Conservation (phyloP, 345 rosid genomes). For the Ricinus communis region DNA sequence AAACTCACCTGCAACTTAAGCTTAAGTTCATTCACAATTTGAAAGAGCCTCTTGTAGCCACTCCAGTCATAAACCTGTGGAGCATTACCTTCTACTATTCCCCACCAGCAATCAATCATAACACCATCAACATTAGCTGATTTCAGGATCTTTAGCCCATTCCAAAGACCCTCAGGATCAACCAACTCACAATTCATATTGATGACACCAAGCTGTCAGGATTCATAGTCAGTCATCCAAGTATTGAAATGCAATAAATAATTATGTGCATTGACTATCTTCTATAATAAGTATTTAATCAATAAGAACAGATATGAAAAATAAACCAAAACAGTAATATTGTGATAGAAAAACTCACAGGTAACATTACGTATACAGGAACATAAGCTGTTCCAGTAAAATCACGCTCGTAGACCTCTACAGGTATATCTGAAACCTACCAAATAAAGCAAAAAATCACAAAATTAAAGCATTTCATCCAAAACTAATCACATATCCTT, state of each 20-base stretch:
- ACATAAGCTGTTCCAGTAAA: conserved; percentile 79
- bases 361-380: conserved; percentile 92
- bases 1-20: conserved; percentile 79
- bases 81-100: conserved; percentile 82
- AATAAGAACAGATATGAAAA: too few species aligned
- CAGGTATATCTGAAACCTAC: conserved; percentile 48
- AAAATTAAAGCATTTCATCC: neutral
- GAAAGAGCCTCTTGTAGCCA: conserved; percentile 78
- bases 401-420: conserved; percentile 57
- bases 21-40: conserved; percentile 68
- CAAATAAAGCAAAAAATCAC: conserved; percentile 2
- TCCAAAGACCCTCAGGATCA: conserved; percentile 75
- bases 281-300: neutral
- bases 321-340: too few species aligned
- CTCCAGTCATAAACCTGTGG: conserved; percentile 90
- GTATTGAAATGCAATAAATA: neutral
- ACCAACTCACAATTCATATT: conserved; percentile 82
- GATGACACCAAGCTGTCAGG: conserved; percentile 72
- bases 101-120: conserved; percentile 99
- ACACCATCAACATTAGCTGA: conserved; percentile 80
- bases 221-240: conserved; percentile 1
- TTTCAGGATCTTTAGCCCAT: conserved; percentile 67
- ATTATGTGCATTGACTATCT: neutral
- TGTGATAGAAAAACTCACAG: conserved; percentile 49
- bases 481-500: neutral